Base-by-base conservation (phyloP, 1,284 basidiomycete species). In the Malassezia japonica region DNA sequence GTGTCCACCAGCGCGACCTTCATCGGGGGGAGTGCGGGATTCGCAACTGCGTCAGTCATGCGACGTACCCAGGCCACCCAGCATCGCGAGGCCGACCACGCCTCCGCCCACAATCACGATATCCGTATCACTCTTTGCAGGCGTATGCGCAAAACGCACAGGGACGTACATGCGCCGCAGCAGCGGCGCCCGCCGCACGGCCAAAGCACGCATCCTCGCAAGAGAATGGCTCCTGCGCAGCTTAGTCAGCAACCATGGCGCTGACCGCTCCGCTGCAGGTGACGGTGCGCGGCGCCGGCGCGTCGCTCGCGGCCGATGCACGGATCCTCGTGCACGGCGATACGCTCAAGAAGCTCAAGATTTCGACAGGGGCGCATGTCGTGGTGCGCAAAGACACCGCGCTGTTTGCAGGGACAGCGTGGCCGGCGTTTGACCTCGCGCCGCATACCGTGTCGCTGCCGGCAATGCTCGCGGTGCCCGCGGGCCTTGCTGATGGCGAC, bases 361-460 rank as follows among this genome's bases (percentile, higher is more conserved):
- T 84, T 8, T 79, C 76, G 47, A 83, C 85, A 25, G 84, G 84
- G 13, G 85, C 87, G 70, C 76, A 82, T 13, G 70, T 87, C 43
- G 80, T 79, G 44, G 65, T 87, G 63, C 24, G 24, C 4, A 20
- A 28, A 8, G n/a, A 21, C 21, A 29, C 29, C 29, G 27, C 61
- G 59, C 23, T 57, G 54, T n/a, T 51, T 61, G 54, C 45, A 23
- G 67, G 65, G 2, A 53, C 64, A 2, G 66, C 62, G 0, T 72
- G 69, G 69, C 65, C 69, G 1, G 61, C 60, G 6, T 70, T 65
- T 41, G 62, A 60, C 10, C 54, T 64, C 9, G 48, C 54, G 5
- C 51, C 56, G 16, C 49, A 49, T 13, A 37, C 56, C 48, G 45
- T 48, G 56, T 44, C 34, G 12, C 1, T 60, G 34, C 24, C 43